phyloP scores from a whole-genome alignment of 306 rosid genomes.

The Vachellia pachyceras region DNA sequence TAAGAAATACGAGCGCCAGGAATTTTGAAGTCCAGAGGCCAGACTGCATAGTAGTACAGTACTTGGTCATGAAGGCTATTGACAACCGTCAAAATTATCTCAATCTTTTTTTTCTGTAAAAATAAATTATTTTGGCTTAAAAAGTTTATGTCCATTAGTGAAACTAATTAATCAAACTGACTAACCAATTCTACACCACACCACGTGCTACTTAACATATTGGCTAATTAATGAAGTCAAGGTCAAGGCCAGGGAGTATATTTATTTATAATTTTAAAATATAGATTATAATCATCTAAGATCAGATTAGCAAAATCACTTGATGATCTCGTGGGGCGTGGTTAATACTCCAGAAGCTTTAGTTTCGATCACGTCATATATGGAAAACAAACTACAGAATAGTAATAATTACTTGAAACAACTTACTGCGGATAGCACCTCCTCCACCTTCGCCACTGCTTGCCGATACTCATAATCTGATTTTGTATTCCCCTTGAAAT shows the following conservation, averaged over 20 bases:
- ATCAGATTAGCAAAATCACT: neutral
- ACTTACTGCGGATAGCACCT: constrained; percentile 69
- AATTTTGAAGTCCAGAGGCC: neutral
- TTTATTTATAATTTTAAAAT: neutral
- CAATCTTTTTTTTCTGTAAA: neutral
- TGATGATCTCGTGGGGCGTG: neutral
- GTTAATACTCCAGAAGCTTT: neutral
- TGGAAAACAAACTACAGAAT: neutral
- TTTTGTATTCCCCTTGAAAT: constrained; percentile 50
- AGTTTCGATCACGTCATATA: neutral
- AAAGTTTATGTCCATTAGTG: neutral
- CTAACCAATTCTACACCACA: too few relatives aligned
- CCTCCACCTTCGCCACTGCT: constrained; percentile 75
- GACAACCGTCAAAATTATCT: neutral
- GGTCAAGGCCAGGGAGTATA: neutral
- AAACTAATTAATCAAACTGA: too few relatives aligned
- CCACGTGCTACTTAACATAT: too few relatives aligned
- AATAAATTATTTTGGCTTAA: neutral
- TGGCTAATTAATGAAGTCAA: neutral
- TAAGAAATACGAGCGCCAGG: neutral
- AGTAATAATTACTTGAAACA: constrained; percentile 8
- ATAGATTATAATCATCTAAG: neutral
- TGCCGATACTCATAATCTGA: constrained; percentile 63
- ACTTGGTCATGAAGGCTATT: neutral
- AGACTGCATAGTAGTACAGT: neutral